These are phyloP conservation scores for Paramecium sonneborni DNA, from an alignment of 73 alveolate genomes.

Conservation along the genomic window DNA sequence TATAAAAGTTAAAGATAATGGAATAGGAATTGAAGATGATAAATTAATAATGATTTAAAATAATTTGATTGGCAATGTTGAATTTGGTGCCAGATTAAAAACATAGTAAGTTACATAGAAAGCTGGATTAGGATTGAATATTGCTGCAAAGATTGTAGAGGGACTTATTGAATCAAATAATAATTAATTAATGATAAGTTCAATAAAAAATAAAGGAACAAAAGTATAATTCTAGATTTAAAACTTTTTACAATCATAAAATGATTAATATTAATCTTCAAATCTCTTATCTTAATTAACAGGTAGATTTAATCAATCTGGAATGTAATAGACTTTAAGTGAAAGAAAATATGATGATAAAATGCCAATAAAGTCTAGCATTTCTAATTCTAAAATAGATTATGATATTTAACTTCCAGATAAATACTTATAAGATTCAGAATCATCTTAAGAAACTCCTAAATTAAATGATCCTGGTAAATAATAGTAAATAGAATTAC, in stretches of 20 bases:
- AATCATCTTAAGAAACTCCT: neutral
- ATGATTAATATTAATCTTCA: neutral
- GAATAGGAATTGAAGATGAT: neutral
- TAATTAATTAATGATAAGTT: neutral
- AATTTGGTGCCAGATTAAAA: neutral
- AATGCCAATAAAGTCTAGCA: neutral
- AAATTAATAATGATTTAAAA: neutral
- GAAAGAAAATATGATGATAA: neutral
- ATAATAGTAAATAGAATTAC: neutral
- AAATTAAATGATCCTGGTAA: neutral
- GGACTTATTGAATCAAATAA: neutral
- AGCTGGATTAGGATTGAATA: slow-evolving; percentile 10
- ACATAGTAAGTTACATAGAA: neutral
- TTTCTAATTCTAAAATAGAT: neutral
- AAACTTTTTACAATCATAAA: neutral
- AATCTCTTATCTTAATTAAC: neutral
- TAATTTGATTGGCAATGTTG: neutral
- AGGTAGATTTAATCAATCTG: neutral
- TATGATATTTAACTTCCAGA: neutral
- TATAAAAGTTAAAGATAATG: neutral
- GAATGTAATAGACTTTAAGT: neutral
- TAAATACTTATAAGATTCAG: neutral
- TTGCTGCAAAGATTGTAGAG: slow-evolving; percentile 1
- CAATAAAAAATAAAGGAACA: neutral
- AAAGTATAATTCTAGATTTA: neutral